These are phyloP conservation scores for Olyra latifolia DNA, from an alignment of 176 grass and related monocot species.

Conservation along the genomic window DNA sequence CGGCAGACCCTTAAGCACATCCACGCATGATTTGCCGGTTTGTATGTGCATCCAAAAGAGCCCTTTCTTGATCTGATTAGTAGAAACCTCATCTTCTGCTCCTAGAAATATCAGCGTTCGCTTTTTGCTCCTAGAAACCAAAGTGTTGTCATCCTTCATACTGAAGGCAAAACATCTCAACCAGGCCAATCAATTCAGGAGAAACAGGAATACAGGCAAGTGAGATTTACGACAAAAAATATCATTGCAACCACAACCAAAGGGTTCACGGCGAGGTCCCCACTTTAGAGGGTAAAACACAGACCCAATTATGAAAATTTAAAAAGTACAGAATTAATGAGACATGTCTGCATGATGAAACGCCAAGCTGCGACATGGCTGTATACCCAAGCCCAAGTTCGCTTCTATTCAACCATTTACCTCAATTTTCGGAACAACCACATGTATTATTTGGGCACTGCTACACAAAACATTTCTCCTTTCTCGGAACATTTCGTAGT, in stretches of 20 bases:
- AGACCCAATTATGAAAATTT: conserved; percentile 24
- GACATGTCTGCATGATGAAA: conserved; percentile 32
- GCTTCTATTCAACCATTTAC: conserved; percentile 42
- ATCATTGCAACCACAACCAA: conserved; percentile 20
- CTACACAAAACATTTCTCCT: background rate
- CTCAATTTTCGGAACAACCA: conserved; percentile 36
- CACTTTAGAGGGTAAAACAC: background rate
- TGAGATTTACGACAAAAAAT: background rate
- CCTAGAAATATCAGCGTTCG: background rate
- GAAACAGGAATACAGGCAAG: background rate
- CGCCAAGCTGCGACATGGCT: conserved; percentile 32
- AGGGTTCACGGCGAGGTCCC: background rate
- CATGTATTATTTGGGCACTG: conserved; percentile 45
- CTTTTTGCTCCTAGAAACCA: background rate
- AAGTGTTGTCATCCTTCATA: background rate
- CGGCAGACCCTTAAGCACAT: background rate
- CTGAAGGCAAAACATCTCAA: background rate
- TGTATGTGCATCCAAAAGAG: too few relatives aligned
- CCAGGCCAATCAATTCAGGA: background rate
- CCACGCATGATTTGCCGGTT: background rate
- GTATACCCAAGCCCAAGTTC: conserved; percentile 55
- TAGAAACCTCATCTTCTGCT: background rate
- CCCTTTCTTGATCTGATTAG: background rate
- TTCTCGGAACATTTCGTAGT: conserved; percentile 7
- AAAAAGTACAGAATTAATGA: conserved; percentile 11